Conservation (phyloP, 2,329 filamentous ascomycete genomes). For the Colletotrichum sp. region DNA sequence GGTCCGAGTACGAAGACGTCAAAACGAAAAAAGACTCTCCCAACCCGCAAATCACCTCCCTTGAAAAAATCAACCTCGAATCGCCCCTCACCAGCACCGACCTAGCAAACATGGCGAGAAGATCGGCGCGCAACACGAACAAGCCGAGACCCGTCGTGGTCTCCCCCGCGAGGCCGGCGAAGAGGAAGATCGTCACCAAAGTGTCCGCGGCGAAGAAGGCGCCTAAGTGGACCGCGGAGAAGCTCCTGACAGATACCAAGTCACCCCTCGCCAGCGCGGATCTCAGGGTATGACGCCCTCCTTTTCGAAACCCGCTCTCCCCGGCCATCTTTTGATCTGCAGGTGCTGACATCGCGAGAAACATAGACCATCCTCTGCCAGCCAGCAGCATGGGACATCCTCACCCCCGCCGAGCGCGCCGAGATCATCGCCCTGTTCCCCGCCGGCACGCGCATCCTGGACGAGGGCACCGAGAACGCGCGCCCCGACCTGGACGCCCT, state of each 20-base stretch:
- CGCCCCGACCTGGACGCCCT: slow-evolving; percentile 47
- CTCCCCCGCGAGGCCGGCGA: not conserved
- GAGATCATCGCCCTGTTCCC: slow-evolving; percentile 45
- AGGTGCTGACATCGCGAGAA: not conserved
- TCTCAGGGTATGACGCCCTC: slow-evolving; percentile 33
- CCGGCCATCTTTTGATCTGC: not conserved
- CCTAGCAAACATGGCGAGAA: not conserved
- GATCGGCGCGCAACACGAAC: slow-evolving; percentile 4
- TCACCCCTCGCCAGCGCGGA: slow-evolving; percentile 44
- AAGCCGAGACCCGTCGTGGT: not conserved
- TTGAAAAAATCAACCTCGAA: not conserved
- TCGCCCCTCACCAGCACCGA: not conserved
- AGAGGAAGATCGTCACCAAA: slow-evolving; percentile 20
- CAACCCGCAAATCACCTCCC: not conserved
- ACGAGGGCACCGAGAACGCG: slow-evolving; percentile 37
- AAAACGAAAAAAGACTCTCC: not conserved
- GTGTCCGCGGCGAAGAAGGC: slow-evolving; percentile 27
- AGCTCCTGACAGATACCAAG: slow-evolving; percentile 38
- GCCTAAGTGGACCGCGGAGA: slow-evolving; percentile 40
- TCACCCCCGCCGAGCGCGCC: slow-evolving; percentile 35
- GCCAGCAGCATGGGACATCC: slow-evolving; percentile 42
- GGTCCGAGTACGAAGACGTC: not conserved
- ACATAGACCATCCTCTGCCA: slow-evolving; percentile 39
- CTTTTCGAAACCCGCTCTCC: not conserved
- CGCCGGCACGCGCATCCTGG: slow-evolving; percentile 38